Percentiles rank a stretch among this genome's conserved stretches.
These are phyloP conservation scores for Fennellomyces sp. DNA, from an alignment of 371 early-diverging fungal species.

Conservation along the genomic window DNA sequence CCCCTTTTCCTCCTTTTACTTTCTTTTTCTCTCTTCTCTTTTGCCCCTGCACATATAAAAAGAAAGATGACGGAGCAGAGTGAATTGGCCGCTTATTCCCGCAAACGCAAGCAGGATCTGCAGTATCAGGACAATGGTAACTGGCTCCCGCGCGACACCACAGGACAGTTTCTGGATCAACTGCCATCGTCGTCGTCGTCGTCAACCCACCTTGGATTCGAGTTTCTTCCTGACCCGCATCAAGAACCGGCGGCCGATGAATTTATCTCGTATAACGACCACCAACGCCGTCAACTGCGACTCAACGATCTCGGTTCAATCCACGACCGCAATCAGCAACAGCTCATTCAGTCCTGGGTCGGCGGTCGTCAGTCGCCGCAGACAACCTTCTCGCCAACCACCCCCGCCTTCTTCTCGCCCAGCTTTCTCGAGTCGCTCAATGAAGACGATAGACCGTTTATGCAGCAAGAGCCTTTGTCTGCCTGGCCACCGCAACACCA, in stretches of 20 bases:
- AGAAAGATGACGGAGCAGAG: neutral
- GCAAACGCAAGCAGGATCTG: slow-evolving; percentile 24
- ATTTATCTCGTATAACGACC: slow-evolving; percentile 4
- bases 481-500: neutral
- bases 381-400: slow-evolving; percentile 36
- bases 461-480: neutral
- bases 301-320: slow-evolving; percentile 15
- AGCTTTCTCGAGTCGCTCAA: slow-evolving; percentile 66
- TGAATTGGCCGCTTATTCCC: neutral
- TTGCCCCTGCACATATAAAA: neutral
- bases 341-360: slow-evolving; percentile 26
- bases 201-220: neutral
- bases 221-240: slow-evolving; percentile 11
- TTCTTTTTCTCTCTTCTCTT: neutral
- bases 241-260: neutral
- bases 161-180: neutral
- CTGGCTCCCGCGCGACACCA: neutral
- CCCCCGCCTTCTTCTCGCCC: slow-evolving; percentile 73
- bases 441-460: slow-evolving; percentile 30
- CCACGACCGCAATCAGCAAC: slow-evolving; percentile 20
- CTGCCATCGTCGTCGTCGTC: neutral
- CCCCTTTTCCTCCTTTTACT: neutral
- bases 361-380: slow-evolving; percentile 11
- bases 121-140: slow-evolving; percentile 13
- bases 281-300: slow-evolving; percentile 11